Conservation (phyloP, 768 basidiomycete species). For the Tylopilus sp. region DNA sequence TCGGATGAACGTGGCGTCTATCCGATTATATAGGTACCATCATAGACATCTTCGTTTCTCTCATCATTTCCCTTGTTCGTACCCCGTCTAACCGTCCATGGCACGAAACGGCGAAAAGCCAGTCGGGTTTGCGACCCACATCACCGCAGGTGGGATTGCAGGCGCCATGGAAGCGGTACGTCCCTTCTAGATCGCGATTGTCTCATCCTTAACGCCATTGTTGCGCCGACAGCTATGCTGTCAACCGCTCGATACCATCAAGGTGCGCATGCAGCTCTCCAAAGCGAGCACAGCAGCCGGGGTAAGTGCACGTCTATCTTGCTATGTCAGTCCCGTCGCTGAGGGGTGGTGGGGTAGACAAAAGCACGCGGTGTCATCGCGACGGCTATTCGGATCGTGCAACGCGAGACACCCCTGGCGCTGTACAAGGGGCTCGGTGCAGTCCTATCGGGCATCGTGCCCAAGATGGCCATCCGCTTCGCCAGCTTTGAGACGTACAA, state of each 20-base stretch:
- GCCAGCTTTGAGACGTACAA: constrained; percentile 98
- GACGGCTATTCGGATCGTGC: constrained; percentile 84
- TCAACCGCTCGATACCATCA: constrained; percentile 97
- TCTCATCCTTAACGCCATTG: constrained; percentile 2
- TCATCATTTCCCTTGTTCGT: not conserved
- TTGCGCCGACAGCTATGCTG: constrained; percentile 58
- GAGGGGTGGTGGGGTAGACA: constrained; percentile 49
- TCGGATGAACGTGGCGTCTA: not conserved
- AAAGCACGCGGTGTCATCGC: constrained; percentile 91
- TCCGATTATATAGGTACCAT: not conserved
- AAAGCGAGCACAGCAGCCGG: constrained; percentile 74
- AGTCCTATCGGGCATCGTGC: constrained; percentile 93
- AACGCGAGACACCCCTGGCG: constrained; percentile 90
- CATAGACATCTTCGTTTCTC: not conserved
- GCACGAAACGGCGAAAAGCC: constrained; percentile 61
- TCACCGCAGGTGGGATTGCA: constrained; percentile 92
- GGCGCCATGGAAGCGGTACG: constrained; percentile 90
- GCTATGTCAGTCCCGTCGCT: not conserved
- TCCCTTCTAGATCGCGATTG: not conserved
- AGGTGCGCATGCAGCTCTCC: constrained; percentile 99
- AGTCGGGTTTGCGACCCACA: constrained; percentile 82
- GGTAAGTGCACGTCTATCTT: constrained; percentile 49
- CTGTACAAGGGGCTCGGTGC: constrained; percentile 98
- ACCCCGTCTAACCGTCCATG: constrained; percentile 34
- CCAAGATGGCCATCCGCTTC: constrained; percentile 99